Evolutionary conservation across 305 asterid genomes (phyloP).

Genomic region (Fraxinus xanthoxyloides): DNA sequence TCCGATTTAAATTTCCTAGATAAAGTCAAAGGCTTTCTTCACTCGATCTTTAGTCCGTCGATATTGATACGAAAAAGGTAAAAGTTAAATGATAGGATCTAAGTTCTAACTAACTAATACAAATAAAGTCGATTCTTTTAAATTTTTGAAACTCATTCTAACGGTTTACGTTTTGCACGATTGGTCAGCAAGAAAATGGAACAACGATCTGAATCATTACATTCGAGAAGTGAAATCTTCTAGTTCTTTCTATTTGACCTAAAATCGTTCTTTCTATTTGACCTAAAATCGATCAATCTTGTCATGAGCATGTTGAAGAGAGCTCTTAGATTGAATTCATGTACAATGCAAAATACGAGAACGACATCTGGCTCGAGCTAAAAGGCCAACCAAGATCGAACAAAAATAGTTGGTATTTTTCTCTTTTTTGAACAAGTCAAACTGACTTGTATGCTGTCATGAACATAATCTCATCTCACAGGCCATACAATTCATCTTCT

Average conservation of each 20-base stretch:
- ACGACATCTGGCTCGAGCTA: background rate
- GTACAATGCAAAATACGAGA: background rate
- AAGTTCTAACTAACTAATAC: background rate
- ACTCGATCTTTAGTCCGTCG: background rate
- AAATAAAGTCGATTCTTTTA: background rate
- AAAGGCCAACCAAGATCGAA: background rate
- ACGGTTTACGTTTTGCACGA: background rate
- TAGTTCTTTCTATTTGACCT: background rate
- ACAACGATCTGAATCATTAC: background rate
- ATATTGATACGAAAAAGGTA: background rate
- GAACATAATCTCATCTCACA: background rate
- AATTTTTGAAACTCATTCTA: background rate
- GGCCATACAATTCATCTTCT: background rate
- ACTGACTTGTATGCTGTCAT: background rate
- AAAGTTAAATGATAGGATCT: background rate
- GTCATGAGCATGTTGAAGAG: background rate
- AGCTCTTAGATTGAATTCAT: background rate
- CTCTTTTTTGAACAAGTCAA: background rate
- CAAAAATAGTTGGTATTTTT: background rate
- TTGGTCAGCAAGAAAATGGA: background rate
- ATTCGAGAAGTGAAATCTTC: background rate
- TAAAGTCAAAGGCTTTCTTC: slow-evolving; percentile 28
- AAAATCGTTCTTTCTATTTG: background rate
- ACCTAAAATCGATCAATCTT: background rate
- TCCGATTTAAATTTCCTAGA: slow-evolving; percentile 34